A percentile compares a stretch with the other conserved stretches of the same genome.
phyloP scores from a whole-genome alignment of 169 alveolate species.

The Cryptosporidium xiaoi region DNA sequence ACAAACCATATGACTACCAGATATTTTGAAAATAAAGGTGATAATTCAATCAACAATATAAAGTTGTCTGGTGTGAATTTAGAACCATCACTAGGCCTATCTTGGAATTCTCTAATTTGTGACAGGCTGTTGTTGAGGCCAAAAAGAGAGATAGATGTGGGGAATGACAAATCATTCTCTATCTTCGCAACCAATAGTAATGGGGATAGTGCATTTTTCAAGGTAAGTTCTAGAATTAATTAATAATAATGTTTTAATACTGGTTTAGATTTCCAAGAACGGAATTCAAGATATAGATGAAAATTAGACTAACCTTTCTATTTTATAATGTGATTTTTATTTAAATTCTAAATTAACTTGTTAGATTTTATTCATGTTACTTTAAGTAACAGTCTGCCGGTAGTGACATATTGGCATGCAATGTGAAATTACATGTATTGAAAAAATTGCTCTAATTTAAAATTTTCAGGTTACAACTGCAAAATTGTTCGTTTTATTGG shows the following conservation, averaged over 20 bases:
- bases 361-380: no score
- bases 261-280: slow-evolving; percentile 6
- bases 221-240: slow-evolving; percentile 24
- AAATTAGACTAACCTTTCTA: neutral
- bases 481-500: neutral
- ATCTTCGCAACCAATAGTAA: slow-evolving; percentile 16
- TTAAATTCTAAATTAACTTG: no score
- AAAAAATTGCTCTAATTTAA: neutral
- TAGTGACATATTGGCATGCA: neutral
- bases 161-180: neutral
- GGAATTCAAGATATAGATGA: slow-evolving; percentile 40
- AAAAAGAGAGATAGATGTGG: neutral
- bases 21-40: slow-evolving; percentile 3
- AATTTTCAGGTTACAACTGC: neutral
- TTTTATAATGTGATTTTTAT: neutral
- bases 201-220: slow-evolving; percentile 47
- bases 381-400: no score
- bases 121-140: slow-evolving; percentile 29
- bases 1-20: slow-evolving; percentile 65
- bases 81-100: slow-evolving; percentile 66
- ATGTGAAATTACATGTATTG: neutral
- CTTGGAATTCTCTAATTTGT: slow-evolving; percentile 64
- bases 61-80: neutral
- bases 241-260: neutral
- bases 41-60: neutral